Percentiles rank a stretch among this genome's conserved stretches.
Conservation (phyloP, 768 basidiomycete species). For the Tulasnella sp. region DNA sequence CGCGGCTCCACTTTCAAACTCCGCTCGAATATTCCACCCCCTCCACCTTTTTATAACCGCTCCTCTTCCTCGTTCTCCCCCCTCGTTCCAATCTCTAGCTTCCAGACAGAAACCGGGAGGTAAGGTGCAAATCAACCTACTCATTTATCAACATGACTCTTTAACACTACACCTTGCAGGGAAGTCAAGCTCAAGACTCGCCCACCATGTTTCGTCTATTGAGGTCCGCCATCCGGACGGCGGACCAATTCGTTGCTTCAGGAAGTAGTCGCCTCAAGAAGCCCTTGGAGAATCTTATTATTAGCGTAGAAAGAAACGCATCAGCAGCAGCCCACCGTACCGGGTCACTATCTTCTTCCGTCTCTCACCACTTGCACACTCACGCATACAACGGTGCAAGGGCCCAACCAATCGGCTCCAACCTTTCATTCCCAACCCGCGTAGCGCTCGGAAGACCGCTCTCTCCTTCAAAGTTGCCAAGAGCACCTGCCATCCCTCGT, state of each 20-base stretch:
- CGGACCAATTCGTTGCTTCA: constrained; percentile 21
- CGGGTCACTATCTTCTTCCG: not conserved
- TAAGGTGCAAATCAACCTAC: not conserved
- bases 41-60: not conserved
- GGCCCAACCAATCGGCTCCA: constrained; percentile 6
- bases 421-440: constrained; percentile 25
- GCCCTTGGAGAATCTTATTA: constrained; percentile 1
- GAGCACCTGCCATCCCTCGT: constrained; percentile 40
- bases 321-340: not conserved
- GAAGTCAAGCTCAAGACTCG: not conserved
- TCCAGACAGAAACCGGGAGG: not conserved
- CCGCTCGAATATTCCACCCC: not conserved
- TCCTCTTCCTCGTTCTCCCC: not conserved
- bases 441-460: constrained; percentile 25
- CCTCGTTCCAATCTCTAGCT: not conserved
- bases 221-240: constrained; percentile 16
- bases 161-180: not conserved
- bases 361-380: constrained; percentile 1
- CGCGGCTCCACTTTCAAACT: constrained; percentile 12
- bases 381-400: not conserved
- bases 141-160: not conserved
- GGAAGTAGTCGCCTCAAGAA: not conserved
- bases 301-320: constrained; percentile 3
- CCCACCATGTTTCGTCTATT: constrained; percentile 16
- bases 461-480: constrained; percentile 23